phyloP scores from a whole-genome alignment of 345 rosid genomes.

The Salix viminalis region DNA sequence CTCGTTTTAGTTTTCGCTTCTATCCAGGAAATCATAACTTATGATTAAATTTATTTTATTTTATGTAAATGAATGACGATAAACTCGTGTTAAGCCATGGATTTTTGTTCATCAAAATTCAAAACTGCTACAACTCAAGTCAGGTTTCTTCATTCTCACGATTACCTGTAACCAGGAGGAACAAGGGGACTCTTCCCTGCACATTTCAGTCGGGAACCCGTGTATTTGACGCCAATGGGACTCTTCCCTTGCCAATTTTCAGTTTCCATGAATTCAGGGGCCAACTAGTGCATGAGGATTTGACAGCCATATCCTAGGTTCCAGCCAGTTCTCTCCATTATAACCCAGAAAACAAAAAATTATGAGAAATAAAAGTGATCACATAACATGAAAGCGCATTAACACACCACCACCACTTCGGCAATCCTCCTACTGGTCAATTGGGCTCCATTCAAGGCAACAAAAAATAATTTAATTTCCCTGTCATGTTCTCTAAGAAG shows the following conservation, averaged over 20 bases:
- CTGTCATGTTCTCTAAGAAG: not conserved
- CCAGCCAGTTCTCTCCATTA: not conserved
- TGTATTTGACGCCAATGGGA: not conserved
- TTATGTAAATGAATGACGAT: too few relatives aligned
- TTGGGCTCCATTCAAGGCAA: not conserved
- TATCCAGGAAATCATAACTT: too few relatives aligned
- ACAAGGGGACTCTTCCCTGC: not conserved
- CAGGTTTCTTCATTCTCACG: not conserved
- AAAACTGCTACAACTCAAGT: not conserved
- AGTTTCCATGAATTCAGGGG: not conserved
- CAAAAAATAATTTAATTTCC: not conserved
- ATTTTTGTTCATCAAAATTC: not conserved
- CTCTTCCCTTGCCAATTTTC: not conserved
- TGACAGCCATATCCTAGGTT: too few relatives aligned
- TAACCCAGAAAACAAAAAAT: not conserved
- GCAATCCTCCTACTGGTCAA: not conserved
- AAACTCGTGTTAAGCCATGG: not conserved
- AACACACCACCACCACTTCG: not conserved
- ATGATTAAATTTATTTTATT: too few relatives aligned
- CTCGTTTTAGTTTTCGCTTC: not conserved
- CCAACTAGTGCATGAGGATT: too few relatives aligned
- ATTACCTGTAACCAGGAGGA: not conserved
- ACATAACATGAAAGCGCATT: too few relatives aligned
- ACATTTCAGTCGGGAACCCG: not conserved
- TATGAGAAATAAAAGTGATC: too few relatives aligned